Evolutionary conservation across 2,329 filamentous ascomycete species (phyloP).

Genomic region (Byssoonygena ceratinophila): DNA sequence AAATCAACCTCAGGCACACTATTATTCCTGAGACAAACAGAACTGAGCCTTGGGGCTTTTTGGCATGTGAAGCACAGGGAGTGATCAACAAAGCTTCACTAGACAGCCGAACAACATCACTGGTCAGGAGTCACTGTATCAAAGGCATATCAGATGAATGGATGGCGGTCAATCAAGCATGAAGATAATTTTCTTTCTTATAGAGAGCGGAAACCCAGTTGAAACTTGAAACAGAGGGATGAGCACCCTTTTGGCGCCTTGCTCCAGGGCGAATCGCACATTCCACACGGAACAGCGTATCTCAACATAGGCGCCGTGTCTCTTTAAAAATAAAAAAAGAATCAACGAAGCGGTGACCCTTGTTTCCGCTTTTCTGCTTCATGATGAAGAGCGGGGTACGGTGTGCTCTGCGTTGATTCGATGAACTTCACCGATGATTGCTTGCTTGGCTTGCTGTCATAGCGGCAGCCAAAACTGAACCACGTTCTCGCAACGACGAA

Average conservation of each 20-base stretch:
- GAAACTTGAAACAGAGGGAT: constrained; percentile 10
- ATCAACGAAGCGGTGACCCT: constrained; percentile 8
- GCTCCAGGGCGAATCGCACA: not conserved
- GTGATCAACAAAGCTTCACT: not conserved
- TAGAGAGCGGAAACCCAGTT: not conserved
- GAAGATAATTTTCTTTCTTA: not conserved
- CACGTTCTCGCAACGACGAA: not conserved
- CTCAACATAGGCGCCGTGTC: not conserved
- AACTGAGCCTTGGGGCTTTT: not conserved
- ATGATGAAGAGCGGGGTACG: constrained; percentile 6
- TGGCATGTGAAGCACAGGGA: constrained; percentile 2
- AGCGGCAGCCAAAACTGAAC: not conserved
- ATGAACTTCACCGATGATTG: constrained; percentile 8
- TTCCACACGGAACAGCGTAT: not conserved
- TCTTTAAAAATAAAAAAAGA: not conserved
- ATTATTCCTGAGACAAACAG: not conserved
- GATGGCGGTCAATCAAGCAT: not conserved
- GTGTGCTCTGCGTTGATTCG: constrained; percentile 2
- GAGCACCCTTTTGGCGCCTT: constrained; percentile 3
- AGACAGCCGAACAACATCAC: not conserved
- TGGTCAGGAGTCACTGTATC: not conserved
- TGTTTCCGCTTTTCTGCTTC: not conserved
- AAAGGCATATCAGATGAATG: not conserved
- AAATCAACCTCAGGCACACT: not conserved
- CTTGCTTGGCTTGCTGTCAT: constrained; percentile 2